These are phyloP conservation scores for Fraxinus angustifolia DNA, from an alignment of 305 asterid species.

Conservation along the genomic window DNA sequence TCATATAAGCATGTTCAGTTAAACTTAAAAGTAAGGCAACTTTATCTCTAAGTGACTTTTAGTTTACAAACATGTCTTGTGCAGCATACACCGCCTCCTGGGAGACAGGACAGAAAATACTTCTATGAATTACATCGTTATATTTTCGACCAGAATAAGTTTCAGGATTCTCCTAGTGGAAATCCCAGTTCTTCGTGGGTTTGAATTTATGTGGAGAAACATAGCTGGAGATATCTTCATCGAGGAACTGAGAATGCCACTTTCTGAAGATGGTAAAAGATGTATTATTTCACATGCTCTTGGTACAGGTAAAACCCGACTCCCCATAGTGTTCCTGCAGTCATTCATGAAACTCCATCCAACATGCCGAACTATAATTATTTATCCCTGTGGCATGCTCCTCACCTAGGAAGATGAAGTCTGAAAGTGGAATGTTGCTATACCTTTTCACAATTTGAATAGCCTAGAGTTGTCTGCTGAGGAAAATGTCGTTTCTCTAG, in stretches of 20 bases:
- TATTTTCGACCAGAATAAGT: not conserved
- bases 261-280: slow-evolving; percentile 20
- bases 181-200: slow-evolving; percentile 15
- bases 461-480: slow-evolving; percentile 4
- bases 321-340: slow-evolving; percentile 26
- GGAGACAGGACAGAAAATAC: slow-evolving; percentile 8
- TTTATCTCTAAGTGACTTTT: too few species aligned
- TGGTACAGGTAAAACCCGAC: slow-evolving; percentile 35
- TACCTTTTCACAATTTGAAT: slow-evolving; percentile 34
- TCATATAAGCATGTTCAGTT: too few species aligned
- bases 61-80: not conserved
- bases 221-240: slow-evolving; percentile 27
- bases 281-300: slow-evolving; percentile 41
- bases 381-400: slow-evolving; percentile 38
- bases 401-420: slow-evolving; percentile 32
- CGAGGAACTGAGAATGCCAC: slow-evolving; percentile 11
- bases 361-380: slow-evolving; percentile 23
- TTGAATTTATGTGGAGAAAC: slow-evolving; percentile 31
- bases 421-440: slow-evolving; percentile 19
- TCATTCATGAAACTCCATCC: slow-evolving; percentile 27
- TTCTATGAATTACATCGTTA: not conserved
- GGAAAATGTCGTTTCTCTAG: not conserved
- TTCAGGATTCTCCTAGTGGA: not conserved
- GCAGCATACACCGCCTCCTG: slow-evolving; percentile 10
- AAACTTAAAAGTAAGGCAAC: too few species aligned